Base-by-base conservation (phyloP, 2,329 filamentous ascomycete species). In the Hypocreales sp. region DNA sequence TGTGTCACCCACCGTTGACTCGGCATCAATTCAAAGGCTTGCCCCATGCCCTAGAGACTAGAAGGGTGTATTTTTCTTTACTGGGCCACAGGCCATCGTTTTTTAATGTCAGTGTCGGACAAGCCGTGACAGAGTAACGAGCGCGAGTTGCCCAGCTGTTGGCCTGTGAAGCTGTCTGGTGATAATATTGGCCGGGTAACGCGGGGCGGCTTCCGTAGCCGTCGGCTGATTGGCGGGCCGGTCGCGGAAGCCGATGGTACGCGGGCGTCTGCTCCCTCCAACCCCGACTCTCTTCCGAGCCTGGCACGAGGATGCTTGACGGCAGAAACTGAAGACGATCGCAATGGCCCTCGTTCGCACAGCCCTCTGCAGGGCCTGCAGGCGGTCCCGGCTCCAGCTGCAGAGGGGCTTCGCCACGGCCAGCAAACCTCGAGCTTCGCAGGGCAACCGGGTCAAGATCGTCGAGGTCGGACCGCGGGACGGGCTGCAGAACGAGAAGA, bases 391-490 rank as follows among this genome's bases (percentile, higher is more conserved):
- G 30, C 33, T 40, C 24, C 42, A 40, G 14, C 38, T 42, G 30
- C 42, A 45, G 25, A 45, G 57, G 26, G 44, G 47, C 24, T 50
- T 58, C 33, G 56, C 58, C 25, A 59, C 58, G n/a, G 51, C 55
- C 20, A 48, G 42, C 29, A 35, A 35, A 22, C 35, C 33, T 17
- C 40, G 34, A 26, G 26, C 37, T 17, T 35, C 44, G 25, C 40
- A 44, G 32, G 55, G 60, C 44, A 62, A 57, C 42, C 48, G 43
- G 32, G 63, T 72, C 34, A 65, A 61, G 51, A 73, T 92, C 21
- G 75, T 90, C 35, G 82, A 92, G 56, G 82, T 92, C 35, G 81
- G 80, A 7, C 81, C 82, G 19, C 66, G 82, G 37, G 82, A 92
- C 57, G 82, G 82, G n/a, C 56, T 92, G 28, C 82, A 92, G 48